Evolutionary conservation across 2,329 filamentous ascomycete genomes (phyloP).

Genomic region (Cladobotryum mycophilum): DNA sequence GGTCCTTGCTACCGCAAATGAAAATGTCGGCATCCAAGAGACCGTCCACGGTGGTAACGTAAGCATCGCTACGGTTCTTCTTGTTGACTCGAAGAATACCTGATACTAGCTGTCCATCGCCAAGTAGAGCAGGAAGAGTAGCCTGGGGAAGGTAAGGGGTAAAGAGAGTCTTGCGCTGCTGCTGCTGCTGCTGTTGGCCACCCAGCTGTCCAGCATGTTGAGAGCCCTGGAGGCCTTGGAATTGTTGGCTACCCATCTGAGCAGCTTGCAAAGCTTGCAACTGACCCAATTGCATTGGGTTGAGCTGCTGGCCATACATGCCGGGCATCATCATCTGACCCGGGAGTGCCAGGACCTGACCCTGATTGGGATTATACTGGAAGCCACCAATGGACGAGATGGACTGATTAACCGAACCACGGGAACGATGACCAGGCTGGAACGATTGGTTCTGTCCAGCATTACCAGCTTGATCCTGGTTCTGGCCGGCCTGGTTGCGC

Average conservation of each 20-base stretch:
- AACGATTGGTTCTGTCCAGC: slow-evolving; percentile 62
- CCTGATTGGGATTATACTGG: slow-evolving; percentile 75
- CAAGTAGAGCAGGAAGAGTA: slow-evolving; percentile 81
- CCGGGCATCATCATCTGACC: slow-evolving; percentile 82
- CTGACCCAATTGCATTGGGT: slow-evolving; percentile 81
- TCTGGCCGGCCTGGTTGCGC: slow-evolving; percentile 70
- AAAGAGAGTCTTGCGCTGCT: slow-evolving; percentile 96
- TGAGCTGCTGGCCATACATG: slow-evolving; percentile 84
- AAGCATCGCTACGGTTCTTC: slow-evolving; percentile 98
- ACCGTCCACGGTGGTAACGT: slow-evolving; percentile 86
- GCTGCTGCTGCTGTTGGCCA: slow-evolving; percentile 66
- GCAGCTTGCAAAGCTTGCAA: slow-evolving; percentile 88
- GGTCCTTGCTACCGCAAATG: slow-evolving; percentile 98
- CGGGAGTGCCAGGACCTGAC: slow-evolving; percentile 79
- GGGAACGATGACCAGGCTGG: slow-evolving; percentile 84
- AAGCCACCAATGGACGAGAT: slow-evolving; percentile 79
- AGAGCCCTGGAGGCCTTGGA: slow-evolving; percentile 61
- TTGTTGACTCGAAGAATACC: slow-evolving; percentile 98
- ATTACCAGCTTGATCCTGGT: slow-evolving; percentile 50
- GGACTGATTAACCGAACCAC: slow-evolving; percentile 80
- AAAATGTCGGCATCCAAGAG: slow-evolving; percentile 95
- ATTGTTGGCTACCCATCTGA: slow-evolving; percentile 70
- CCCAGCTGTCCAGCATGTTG: slow-evolving; percentile 65
- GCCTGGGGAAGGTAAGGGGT: slow-evolving; percentile 96
- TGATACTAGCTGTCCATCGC: slow-evolving; percentile 88